Percentiles rank a stretch among this genome's conserved stretches.
Conservation (phyloP, 768 basidiomycete genomes). For the Krasilnikovozyma curviuscula region DNA sequence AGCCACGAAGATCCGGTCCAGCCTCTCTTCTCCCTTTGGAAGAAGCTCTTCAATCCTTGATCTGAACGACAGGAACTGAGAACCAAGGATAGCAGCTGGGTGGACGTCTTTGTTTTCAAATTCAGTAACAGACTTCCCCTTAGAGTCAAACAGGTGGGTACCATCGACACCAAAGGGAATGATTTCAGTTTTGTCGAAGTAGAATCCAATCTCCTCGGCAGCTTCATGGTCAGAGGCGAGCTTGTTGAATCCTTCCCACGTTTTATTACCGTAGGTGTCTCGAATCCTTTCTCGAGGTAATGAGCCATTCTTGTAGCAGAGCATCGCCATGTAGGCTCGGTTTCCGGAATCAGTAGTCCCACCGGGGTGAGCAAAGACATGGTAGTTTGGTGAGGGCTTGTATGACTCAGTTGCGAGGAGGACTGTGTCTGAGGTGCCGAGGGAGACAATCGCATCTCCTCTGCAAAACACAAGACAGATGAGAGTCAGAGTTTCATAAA, state of each 20-base stretch:
- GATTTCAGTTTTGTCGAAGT: slow-evolving; percentile 71
- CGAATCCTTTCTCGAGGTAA: slow-evolving; percentile 45
- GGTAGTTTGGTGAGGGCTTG: slow-evolving; percentile 24
- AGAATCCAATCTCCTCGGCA: slow-evolving; percentile 45
- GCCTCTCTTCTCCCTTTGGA: slow-evolving; percentile 22
- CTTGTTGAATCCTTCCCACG: slow-evolving; percentile 54
- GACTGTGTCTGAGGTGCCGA: slow-evolving; percentile 76
- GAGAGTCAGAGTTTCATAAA: not conserved
- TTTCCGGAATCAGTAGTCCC: slow-evolving; percentile 23
- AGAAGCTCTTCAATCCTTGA: slow-evolving; percentile 51
- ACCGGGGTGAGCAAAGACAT: slow-evolving; percentile 33
- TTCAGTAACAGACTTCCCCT: slow-evolving; percentile 20
- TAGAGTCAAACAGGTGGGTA: slow-evolving; percentile 44
- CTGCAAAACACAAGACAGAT: not conserved
- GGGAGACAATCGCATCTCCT: slow-evolving; percentile 63
- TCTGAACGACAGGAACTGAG: slow-evolving; percentile 63
- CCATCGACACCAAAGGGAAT: slow-evolving; percentile 61
- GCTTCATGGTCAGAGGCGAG: slow-evolving; percentile 27
- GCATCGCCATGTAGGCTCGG: slow-evolving; percentile 54
- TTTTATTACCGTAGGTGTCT: slow-evolving; percentile 38
- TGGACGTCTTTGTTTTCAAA: slow-evolving; percentile 33
- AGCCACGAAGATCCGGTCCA: slow-evolving; percentile 6
- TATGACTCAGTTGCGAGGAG: slow-evolving; percentile 41
- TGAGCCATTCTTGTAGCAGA: slow-evolving; percentile 60
- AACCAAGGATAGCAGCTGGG: slow-evolving; percentile 64